Conservation (phyloP, 495 filamentous ascomycete species). For the Acidiella bohemica region DNA sequence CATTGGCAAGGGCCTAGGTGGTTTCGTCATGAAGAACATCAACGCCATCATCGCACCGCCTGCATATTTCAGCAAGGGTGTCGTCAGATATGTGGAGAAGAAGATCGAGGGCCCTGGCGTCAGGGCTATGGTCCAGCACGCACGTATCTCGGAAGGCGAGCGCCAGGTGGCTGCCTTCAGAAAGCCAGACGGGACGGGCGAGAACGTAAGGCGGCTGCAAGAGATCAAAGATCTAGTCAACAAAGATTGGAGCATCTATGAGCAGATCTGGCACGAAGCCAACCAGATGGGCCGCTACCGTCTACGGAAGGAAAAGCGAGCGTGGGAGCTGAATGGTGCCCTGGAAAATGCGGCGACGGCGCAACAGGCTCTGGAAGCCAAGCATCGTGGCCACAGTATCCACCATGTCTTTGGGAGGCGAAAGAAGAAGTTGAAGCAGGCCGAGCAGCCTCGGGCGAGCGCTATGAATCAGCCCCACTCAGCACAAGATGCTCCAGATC, state of each 20-base stretch:
- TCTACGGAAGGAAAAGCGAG: conserved; percentile 3
- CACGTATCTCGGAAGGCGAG: conserved; percentile 17
- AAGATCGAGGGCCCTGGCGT: conserved; percentile 6
- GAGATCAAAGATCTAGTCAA: not conserved
- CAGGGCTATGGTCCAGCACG: conserved; percentile 12
- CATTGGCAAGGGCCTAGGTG: conserved; percentile 59
- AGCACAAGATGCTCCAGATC: no score
- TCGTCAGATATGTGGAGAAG: conserved; percentile 31
- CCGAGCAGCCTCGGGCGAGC: conserved; percentile 10
- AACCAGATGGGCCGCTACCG: conserved; percentile 6
- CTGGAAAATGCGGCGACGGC: conserved; percentile 11
- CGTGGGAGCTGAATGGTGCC: conserved; percentile 11
- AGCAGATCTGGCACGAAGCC: conserved; percentile 67
- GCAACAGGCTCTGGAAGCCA: not conserved
- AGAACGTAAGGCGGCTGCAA: not conserved
- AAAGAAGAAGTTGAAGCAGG: conserved; percentile 7
- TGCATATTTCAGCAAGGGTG: conserved; percentile 53
- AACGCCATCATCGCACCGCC: conserved; percentile 49
- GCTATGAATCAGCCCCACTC: conserved; percentile 12
- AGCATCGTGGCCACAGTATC: conserved; percentile 4
- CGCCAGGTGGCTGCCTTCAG: not conserved
- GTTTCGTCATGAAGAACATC: conserved; percentile 58
- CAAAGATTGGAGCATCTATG: conserved; percentile 70
- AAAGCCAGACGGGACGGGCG: not conserved
- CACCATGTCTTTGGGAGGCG: conserved; percentile 6